phyloP scores from a whole-genome alignment of 768 basidiomycete species.

The Tulasnella sp. region DNA sequence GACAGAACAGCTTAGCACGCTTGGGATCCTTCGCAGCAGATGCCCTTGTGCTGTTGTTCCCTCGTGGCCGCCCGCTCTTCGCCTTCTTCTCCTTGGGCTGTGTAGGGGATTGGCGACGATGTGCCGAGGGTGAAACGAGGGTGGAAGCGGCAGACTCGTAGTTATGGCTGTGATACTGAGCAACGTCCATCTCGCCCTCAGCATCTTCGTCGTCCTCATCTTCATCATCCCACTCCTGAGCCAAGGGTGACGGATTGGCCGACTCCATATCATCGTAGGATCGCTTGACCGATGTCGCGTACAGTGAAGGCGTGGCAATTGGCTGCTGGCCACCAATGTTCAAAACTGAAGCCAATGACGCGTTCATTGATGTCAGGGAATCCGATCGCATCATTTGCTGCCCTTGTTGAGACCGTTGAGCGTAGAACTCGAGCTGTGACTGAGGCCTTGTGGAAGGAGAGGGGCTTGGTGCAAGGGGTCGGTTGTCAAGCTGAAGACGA shows the following conservation, averaged over 20 bases:
- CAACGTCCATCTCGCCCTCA: background rate
- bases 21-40: constrained; percentile 11
- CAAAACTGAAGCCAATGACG: background rate
- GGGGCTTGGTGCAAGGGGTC: constrained; percentile 1
- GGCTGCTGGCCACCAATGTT: background rate
- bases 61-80: constrained; percentile 10
- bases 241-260: background rate
- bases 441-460: background rate
- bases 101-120: background rate
- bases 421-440: background rate
- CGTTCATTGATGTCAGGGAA: background rate
- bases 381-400: no score
- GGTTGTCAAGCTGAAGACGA: background rate
- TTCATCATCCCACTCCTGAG: background rate
- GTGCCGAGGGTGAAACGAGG: background rate
- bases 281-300: background rate
- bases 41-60: background rate
- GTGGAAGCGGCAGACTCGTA: background rate
- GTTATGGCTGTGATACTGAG: constrained; percentile 1
- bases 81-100: constrained; percentile 6
- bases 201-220: constrained; percentile 10
- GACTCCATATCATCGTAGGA: constrained; percentile 9
- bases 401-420: background rate
- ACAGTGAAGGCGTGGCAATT: background rate
- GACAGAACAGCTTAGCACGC: constrained; percentile 9